A percentile compares a stretch with the other conserved stretches of the same genome.
These are phyloP conservation scores for Sarocladiaceae sp. DNA, from an alignment of 2,329 filamentous ascomycete species.

Conservation along the genomic window DNA sequence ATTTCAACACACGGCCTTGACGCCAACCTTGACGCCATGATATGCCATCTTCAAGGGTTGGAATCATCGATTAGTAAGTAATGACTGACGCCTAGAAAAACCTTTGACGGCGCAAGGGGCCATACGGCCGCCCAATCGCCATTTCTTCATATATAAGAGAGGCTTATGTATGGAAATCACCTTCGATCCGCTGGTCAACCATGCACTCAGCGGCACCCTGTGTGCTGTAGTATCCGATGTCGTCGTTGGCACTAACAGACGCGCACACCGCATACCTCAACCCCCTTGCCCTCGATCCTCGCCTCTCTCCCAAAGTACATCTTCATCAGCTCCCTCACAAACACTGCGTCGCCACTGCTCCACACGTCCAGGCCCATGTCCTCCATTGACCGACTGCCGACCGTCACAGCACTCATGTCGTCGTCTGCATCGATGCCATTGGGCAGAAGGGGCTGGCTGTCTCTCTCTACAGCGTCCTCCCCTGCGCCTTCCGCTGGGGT, in stretches of 20 bases:
- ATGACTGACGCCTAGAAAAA: no score
- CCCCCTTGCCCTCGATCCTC: slow-evolving; percentile 59
- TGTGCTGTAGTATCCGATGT: background rate
- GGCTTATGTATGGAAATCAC: no score
- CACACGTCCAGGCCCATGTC: slow-evolving; percentile 73
- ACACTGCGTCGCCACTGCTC: slow-evolving; percentile 64
- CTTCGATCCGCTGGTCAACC: no score
- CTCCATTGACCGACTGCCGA: slow-evolving; percentile 60
- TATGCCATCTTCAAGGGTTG: no score
- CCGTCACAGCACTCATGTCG: slow-evolving; percentile 37
- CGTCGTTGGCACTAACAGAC: slow-evolving; percentile 45
- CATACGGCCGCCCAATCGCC: no score
- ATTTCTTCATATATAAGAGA: no score
- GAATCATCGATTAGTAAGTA: no score
- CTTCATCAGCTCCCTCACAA: slow-evolving; percentile 55
- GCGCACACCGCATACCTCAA: slow-evolving; percentile 68
- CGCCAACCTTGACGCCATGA: no score
- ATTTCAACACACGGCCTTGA: no score
- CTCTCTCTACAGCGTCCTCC: slow-evolving; percentile 17
- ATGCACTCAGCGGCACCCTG: slow-evolving; percentile 14
- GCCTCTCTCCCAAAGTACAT: slow-evolving; percentile 62
- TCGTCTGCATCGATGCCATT: slow-evolving; percentile 24
- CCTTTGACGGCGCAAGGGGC: no score
- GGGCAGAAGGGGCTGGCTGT: slow-evolving; percentile 21
- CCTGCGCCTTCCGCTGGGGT: slow-evolving; percentile 22